Conservation (phyloP, 2,329 filamentous ascomycete species). For the Fusarium citri region DNA sequence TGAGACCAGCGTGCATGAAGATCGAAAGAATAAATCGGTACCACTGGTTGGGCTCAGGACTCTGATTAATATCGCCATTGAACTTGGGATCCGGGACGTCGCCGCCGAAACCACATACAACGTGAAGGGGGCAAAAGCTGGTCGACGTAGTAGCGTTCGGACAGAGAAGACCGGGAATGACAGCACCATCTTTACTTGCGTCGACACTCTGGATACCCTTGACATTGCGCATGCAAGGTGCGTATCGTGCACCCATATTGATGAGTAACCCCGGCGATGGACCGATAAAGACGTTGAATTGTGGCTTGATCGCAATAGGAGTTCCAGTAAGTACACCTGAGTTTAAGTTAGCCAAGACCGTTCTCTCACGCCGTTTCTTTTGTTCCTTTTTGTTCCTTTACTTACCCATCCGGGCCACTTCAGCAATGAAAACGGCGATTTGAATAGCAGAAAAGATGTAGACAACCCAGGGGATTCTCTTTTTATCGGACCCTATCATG, state of each 20-base stretch:
- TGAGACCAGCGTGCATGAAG: conserved; percentile 91
- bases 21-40: conserved; percentile 96
- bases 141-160: conserved; percentile 78
- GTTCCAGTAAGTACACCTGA: conserved; percentile 80
- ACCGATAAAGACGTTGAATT: conserved; percentile 97
- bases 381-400: conserved; percentile 9
- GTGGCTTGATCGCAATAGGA: conserved; percentile 81
- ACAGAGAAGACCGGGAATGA: conserved; percentile 74
- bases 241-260: conserved; percentile 95
- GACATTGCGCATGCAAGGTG: conserved; percentile 93
- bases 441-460: conserved; percentile 83
- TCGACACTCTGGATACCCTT: conserved; percentile 68
- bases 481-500: conserved; percentile 67
- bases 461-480: conserved; percentile 80
- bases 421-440: conserved; percentile 86
- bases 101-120: conserved; percentile 86
- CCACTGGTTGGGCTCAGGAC: conserved; percentile 87
- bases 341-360: conserved; percentile 20
- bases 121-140: conserved; percentile 75
- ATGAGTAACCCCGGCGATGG: conserved; percentile 91
- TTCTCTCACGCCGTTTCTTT: not conserved
- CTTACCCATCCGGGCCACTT: conserved; percentile 86
- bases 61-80: conserved; percentile 61
- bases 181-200: not conserved
- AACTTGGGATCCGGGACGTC: conserved; percentile 72